Percentiles rank a stretch among this genome's conserved stretches.
Evolutionary conservation across 768 basidiomycete genomes (phyloP).

Genomic region (Crassisporium funariophilum): DNA sequence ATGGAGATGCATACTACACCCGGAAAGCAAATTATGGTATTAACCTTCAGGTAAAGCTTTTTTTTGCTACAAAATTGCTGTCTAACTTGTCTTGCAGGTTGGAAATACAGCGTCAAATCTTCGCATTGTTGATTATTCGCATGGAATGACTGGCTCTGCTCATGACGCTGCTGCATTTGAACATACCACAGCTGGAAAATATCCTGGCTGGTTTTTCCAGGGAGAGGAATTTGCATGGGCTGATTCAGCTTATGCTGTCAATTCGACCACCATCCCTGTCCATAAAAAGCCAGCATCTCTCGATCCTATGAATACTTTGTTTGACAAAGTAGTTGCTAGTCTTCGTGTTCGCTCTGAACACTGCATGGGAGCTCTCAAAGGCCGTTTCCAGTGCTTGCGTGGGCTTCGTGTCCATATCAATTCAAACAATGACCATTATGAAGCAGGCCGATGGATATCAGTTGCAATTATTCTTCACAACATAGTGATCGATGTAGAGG

Average conservation of each 20-base stretch:
- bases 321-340: slow-evolving; percentile 22
- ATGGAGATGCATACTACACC: too few species aligned
- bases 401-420: too few species aligned
- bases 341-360: slow-evolving; percentile 29
- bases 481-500: too few species aligned
- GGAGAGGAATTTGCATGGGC: slow-evolving; percentile 25
- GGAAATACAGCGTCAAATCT: slow-evolving; percentile 29
- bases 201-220: slow-evolving; percentile 20
- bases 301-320: slow-evolving; percentile 19
- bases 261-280: slow-evolving; percentile 8
- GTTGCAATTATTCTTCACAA: too few species aligned
- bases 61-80: not conserved
- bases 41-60: slow-evolving; percentile 31
- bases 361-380: too few species aligned
- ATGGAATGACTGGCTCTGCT: slow-evolving; percentile 30
- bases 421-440: too few species aligned
- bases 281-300: slow-evolving; percentile 28
- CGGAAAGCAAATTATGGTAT: slow-evolving; percentile 35
- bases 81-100: slow-evolving; percentile 21
- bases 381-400: too few species aligned
- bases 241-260: slow-evolving; percentile 11
- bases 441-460: too few species aligned
- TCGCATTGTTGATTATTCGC: slow-evolving; percentile 29
- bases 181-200: slow-evolving; percentile 22
- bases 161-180: slow-evolving; percentile 35